Base-by-base conservation (phyloP, 225 moss, liverwort and hornwort genomes). In the Climacium dendroides region DNA sequence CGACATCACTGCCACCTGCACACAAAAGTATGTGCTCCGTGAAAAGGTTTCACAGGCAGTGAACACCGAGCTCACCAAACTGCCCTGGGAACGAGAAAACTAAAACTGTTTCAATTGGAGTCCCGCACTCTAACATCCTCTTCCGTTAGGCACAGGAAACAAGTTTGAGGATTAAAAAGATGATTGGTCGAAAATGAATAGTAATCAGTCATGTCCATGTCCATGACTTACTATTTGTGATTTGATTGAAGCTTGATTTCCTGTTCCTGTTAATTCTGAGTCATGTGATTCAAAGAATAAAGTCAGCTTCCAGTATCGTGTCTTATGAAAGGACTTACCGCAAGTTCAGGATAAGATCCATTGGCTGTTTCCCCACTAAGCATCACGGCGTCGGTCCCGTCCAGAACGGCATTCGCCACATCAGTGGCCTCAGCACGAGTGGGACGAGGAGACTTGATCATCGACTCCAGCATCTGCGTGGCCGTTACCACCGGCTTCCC, bases 381-480 rank as follows among this genome's bases (percentile, higher is more conserved):
- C 97, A 97, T 97, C 43, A 97, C 97, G 41, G 94, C 95, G 47
- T 97, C 97, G 0, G 96, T 95, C 83, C 97, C 97, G 72, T 97
- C 97, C 85, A 97, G 90, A 55, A 97, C 96, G 28, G 97, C 97
- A 83, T 97, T 97, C 45, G 94, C 97, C 48, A 97, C 97, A 74
- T 97, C 97, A 25, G 97, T 97, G 54, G 97, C 97, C 83, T 96
- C 97, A 13, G 97, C 97, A 76, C 97, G 95, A 48, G 96, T 94
- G 41, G 97, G 97, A 14, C 97, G 97, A 62, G 97, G 87, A 30
- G 97, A 95, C 87, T 97, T 97, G 82, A 92, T 91, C 97, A 97
- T 97, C 52, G 97, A 97, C 92, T 97, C 97, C 11, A 97, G 92
- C 97, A 97, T 97, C 92, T 97, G 97, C 20, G 97, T 97, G 4